Conservation (phyloP, 1,284 basidiomycete species). For the Apiotrichum veenhuisii region DNA sequence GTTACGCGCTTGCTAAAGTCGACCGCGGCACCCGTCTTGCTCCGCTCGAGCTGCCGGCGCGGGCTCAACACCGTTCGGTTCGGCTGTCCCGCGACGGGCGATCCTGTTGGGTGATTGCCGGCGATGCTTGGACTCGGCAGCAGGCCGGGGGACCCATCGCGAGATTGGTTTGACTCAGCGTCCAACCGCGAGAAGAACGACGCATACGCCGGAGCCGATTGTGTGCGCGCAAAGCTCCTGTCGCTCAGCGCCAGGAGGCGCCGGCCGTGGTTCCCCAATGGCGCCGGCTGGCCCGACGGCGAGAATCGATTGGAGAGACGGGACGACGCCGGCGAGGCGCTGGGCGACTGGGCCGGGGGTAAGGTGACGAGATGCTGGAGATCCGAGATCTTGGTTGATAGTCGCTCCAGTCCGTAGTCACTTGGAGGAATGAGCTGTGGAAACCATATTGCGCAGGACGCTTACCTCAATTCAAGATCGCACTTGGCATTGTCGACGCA, state of each 20-base stretch:
- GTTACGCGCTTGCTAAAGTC: slow-evolving; percentile 7
- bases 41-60: slow-evolving; percentile 22
- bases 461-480: slow-evolving; percentile 34
- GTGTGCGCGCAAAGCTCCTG: slow-evolving; percentile 27
- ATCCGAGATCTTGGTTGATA: slow-evolving; percentile 43
- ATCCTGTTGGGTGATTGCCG: neutral
- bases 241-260: slow-evolving; percentile 14
- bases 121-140: neutral
- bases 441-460: neutral
- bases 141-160: neutral
- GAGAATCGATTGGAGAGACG: slow-evolving; percentile 4
- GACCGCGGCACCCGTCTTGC: slow-evolving; percentile 27
- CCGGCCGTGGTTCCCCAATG: neutral
- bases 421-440: slow-evolving; percentile 16
- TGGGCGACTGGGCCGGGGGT: slow-evolving; percentile 21
- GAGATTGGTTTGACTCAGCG: no score
- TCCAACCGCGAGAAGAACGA: slow-evolving; percentile 15
- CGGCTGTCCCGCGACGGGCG: neutral
- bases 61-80: neutral
- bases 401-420: slow-evolving; percentile 21
- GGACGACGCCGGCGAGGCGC: slow-evolving; percentile 8
- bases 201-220: slow-evolving; percentile 35
- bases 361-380: slow-evolving; percentile 42
- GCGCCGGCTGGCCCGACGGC: neutral
- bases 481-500: slow-evolving; percentile 37